Evolutionary conservation across 805 yeast genomes (phyloP).

Genomic region (Isabelozyma rhagii): DNA sequence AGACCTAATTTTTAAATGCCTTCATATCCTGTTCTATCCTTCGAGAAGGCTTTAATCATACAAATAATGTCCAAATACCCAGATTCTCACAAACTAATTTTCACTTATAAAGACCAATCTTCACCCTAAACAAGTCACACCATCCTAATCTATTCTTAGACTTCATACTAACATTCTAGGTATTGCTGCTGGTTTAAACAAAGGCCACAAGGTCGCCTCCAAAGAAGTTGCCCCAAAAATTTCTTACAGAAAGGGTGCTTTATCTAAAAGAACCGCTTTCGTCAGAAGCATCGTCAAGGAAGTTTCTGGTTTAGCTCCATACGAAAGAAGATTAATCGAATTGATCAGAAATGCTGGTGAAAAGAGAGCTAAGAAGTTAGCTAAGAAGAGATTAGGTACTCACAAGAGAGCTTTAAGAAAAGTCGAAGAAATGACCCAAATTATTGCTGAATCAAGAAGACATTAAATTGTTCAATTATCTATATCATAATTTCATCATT

Average conservation of each 20-base stretch:
- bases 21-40: no score
- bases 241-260: constrained; percentile 95
- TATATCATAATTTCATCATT: constrained; percentile 1
- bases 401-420: constrained; percentile 99
- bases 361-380: constrained; percentile 99
- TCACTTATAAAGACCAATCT: no score
- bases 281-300: constrained; percentile 95
- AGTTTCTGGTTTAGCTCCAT: constrained; percentile 99
- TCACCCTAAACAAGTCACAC: no score
- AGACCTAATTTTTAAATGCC: no score
- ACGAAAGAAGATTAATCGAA: constrained; percentile 99
- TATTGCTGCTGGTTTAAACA: constrained; percentile 98
- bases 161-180: constrained; percentile 49
- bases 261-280: constrained; percentile 92
- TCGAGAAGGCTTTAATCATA: no score
- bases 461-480: constrained; percentile 45
- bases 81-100: no score
- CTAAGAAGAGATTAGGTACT: constrained; percentile 99
- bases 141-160: no score
- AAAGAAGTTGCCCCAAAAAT: constrained; percentile 66
- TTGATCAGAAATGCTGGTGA: constrained; percentile 99
- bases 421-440: constrained; percentile 96
- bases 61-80: no score
- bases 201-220: constrained; percentile 96
- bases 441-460: constrained; percentile 97